Conservation (phyloP, 2,329 filamentous ascomycete species). For the Xylaria sp. region DNA sequence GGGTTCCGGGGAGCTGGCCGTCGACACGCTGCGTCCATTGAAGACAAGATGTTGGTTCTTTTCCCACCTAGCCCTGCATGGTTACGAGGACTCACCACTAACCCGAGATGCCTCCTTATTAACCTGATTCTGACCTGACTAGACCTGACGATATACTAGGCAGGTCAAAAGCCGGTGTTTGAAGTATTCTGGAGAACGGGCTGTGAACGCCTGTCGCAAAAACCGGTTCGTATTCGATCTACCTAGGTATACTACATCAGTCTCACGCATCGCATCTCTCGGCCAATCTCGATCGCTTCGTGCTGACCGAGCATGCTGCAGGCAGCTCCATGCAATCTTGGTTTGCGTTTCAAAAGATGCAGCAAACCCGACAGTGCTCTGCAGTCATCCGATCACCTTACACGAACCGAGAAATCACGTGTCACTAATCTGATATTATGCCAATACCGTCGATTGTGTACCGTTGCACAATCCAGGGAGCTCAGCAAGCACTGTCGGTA, state of each 20-base stretch:
- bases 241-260: too few species aligned
- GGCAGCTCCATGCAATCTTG: background rate
- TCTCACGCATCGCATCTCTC: constrained; percentile 17
- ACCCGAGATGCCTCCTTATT: background rate
- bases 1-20: constrained; percentile 11
- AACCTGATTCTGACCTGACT: background rate
- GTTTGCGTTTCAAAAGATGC: constrained; percentile 14
- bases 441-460: constrained; percentile 6
- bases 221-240: background rate
- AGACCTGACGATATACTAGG: background rate
- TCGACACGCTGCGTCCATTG: constrained; percentile 2
- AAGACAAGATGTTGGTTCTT: background rate
- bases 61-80: background rate
- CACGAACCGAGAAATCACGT: constrained; percentile 17
- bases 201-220: background rate
- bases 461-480: background rate
- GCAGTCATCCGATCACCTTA: constrained; percentile 20
- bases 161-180: background rate
- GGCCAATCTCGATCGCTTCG: constrained; percentile 1
- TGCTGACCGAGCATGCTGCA: background rate
- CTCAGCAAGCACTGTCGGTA: background rate
- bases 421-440: background rate
- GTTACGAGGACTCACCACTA: background rate
- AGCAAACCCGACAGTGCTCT: constrained; percentile 20
- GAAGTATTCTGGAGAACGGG: background rate